Conservation (phyloP, 192 early-diverging fungal species). For the Umbelopsis sp. region DNA sequence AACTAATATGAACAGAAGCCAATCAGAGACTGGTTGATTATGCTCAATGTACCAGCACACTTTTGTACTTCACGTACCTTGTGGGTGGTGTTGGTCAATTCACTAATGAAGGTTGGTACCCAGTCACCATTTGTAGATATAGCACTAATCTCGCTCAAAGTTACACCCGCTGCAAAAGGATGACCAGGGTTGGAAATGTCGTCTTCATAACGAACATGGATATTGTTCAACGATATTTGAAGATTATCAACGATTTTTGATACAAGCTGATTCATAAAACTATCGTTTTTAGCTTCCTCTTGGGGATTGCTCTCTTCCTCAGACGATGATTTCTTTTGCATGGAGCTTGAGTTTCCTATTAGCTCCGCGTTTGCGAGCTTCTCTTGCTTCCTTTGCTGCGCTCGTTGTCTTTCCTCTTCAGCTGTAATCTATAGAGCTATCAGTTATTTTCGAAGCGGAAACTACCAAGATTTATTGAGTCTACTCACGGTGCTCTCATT, state of each 20-base stretch:
- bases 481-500: slow-evolving; percentile 52
- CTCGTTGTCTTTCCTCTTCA: slow-evolving; percentile 70
- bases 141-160: slow-evolving; percentile 78
- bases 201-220: slow-evolving; percentile 90
- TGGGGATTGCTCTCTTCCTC: background rate
- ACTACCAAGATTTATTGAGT: background rate
- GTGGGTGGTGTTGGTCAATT: slow-evolving; percentile 66
- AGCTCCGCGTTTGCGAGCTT: slow-evolving; percentile 66
- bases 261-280: slow-evolving; percentile 74
- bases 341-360: slow-evolving; percentile 30
- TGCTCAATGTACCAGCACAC: too few relatives aligned
- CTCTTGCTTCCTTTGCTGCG: slow-evolving; percentile 69
- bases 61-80: slow-evolving; percentile 46
- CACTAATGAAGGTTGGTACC: slow-evolving; percentile 68
- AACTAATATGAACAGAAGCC: slow-evolving; percentile 40
- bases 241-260: slow-evolving; percentile 89
- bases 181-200: slow-evolving; percentile 63
- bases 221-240: slow-evolving; percentile 82
- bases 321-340: slow-evolving; percentile 2
- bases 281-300: slow-evolving; percentile 51
- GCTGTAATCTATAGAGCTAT: slow-evolving; percentile 13
- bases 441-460: background rate
- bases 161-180: slow-evolving; percentile 78
- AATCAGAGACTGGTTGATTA: background rate
- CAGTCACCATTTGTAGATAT: slow-evolving; percentile 79